Evolutionary conservation across 768 basidiomycete genomes (phyloP), one percentile per base, ranked within the genome.

Genomic region (Butyriboletus loyo): DNA sequence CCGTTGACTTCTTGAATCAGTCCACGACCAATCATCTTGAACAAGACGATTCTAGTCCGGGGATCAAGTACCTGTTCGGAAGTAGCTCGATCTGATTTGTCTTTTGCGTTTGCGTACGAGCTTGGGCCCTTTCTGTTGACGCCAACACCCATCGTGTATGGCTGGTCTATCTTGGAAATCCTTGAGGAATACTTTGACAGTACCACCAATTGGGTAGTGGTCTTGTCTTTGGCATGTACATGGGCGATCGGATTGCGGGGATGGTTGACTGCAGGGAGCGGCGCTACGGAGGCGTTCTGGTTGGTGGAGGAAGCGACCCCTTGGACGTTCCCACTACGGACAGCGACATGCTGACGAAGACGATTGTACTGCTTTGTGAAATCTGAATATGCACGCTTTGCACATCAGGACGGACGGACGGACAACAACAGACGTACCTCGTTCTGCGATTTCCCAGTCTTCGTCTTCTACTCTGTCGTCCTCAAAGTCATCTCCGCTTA

Each of bases 301-400:
- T 81, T 77, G 15, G 75, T 73, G 2, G 82, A 73, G 6, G 86
- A 86, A 1, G 75, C 64, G 7, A 76, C 66, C 13, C 85, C 83
- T 49, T 82, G 81, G 1, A 82, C 87, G 50, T 77, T 82, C 3
- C 90, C 89, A 17, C 83, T 82, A 34, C 85, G 85, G 6, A 92
- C 87, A 21, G 89, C 89, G 51, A 91, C 86, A 67, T 98, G 92
- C 67, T 98, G 95, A 45, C 89, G 77, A 28, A 98, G 77, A 22
- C 97, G 87, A 72, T 98, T 98, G 72, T 90, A 99, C 63, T 98
- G 94, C 72, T 98, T 98, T 31, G 97, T 98, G 63, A 99, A 98
- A 73, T 99, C 97, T 97, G 67, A 45, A 55, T 52, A 49, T 54
- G 17, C 14, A 25, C 45, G 25, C 13, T 46, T 42, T n/a, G 52